phyloP scores from a whole-genome alignment of 2,329 filamentous ascomycete species.

The Ophiocordyceps australis region DNA sequence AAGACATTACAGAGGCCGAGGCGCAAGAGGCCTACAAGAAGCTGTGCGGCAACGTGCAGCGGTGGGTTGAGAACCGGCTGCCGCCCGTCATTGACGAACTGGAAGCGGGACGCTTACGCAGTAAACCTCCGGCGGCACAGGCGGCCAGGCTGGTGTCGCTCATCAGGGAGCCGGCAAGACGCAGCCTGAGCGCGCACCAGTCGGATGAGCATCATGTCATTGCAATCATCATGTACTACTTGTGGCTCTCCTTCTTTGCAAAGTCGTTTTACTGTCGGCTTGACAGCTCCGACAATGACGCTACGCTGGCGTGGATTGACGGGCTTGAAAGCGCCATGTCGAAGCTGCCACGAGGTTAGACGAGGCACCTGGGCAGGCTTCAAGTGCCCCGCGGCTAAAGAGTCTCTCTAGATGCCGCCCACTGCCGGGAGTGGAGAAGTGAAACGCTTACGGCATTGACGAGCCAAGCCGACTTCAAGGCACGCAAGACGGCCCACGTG shows the following conservation, averaged over 20 bases:
- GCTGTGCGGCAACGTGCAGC: conserved; percentile 13
- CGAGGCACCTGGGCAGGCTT: conserved; percentile 1
- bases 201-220: conserved; percentile 17
- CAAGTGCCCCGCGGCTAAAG: neutral
- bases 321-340: conserved; percentile 14
- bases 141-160: conserved; percentile 13
- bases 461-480: conserved; percentile 12
- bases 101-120: conserved; percentile 8
- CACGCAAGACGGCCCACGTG: conserved; percentile 10
- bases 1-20: conserved; percentile 16
- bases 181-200: conserved; percentile 11
- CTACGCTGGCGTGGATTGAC: conserved; percentile 14
- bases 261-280: conserved; percentile 18
- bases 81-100: conserved; percentile 13
- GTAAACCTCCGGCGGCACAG: conserved; percentile 8
- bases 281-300: conserved; percentile 11
- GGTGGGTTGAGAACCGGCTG: conserved; percentile 17
- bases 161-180: conserved; percentile 15
- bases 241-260: conserved; percentile 15
- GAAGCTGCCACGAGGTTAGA: conserved; percentile 15
- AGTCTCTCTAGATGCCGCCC: conserved; percentile 12
- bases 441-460: conserved; percentile 16
- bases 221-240: conserved; percentile 17
- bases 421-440: conserved; percentile 17
- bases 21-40: conserved; percentile 14